A percentile compares a stretch with the other conserved stretches of the same genome.
Conservation (phyloP, 2,329 filamentous ascomycete genomes). For the Sporothrix schenckii region DNA sequence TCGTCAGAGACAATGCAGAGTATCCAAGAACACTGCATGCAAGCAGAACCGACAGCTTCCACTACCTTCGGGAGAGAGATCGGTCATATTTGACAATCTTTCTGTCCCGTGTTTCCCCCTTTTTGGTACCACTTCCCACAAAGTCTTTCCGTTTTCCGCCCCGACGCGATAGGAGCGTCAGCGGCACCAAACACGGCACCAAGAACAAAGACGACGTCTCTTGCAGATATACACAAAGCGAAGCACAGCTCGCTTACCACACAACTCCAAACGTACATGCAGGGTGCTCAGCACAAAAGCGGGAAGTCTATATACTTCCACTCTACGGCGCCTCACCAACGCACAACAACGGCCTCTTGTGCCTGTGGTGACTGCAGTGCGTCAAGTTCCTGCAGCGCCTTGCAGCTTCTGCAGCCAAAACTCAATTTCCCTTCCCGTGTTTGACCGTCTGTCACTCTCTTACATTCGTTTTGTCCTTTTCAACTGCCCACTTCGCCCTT, state of each 20-base stretch:
- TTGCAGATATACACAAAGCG: neutral
- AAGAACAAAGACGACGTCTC: slow-evolving; percentile 10
- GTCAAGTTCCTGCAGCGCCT: slow-evolving; percentile 11
- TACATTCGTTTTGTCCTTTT: no score
- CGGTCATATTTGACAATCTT: slow-evolving; percentile 33
- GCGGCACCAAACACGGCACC: slow-evolving; percentile 5
- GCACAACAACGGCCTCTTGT: neutral
- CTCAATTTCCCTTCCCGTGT: slow-evolving; percentile 20
- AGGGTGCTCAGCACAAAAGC: slow-evolving; percentile 19
- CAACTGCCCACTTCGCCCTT: neutral
- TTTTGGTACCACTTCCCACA: neutral
- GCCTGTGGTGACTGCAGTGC: slow-evolving; percentile 1
- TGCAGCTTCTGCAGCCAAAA: slow-evolving; percentile 23
- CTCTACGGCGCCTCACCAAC: slow-evolving; percentile 13
- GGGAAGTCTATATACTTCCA: slow-evolving; percentile 19
- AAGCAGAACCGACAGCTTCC: slow-evolving; percentile 11
- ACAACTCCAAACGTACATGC: slow-evolving; percentile 1
- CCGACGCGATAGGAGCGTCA: slow-evolving; percentile 27
- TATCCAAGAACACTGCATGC: slow-evolving; percentile 10
- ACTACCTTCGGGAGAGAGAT: slow-evolving; percentile 27
- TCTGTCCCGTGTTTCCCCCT: neutral
- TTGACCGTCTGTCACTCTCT: neutral
- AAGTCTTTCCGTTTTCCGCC: slow-evolving; percentile 14
- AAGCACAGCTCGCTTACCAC: slow-evolving; percentile 9
- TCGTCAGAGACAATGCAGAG: neutral